Evolutionary conservation across 495 filamentous ascomycete species (phyloP).

Genomic region (Terfezia boudieri): DNA sequence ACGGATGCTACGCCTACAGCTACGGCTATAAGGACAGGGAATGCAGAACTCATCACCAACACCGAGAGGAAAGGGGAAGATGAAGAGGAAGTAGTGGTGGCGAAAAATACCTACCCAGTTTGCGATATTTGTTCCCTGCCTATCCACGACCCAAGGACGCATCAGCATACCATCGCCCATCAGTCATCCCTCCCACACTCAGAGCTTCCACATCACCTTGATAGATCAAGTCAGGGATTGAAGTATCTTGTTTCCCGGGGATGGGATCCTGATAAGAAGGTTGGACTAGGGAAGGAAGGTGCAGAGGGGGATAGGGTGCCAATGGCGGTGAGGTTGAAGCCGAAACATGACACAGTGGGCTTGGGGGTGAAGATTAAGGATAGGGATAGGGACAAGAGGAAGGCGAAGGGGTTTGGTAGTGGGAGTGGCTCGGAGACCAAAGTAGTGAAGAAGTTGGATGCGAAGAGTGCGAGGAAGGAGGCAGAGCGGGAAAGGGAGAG

Average conservation of each 20-base stretch:
- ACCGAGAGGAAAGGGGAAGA: no score
- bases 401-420: not conserved
- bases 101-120: no score
- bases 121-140: no score
- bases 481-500: constrained; percentile 23
- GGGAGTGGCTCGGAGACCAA: not conserved
- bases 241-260: constrained; percentile 51
- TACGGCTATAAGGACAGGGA: no score
- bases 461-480: constrained; percentile 12
- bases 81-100: no score
- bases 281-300: constrained; percentile 45
- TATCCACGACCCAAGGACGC: no score
- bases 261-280: constrained; percentile 65
- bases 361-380: constrained; percentile 19
- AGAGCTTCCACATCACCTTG: constrained; percentile 61
- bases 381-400: constrained; percentile 12
- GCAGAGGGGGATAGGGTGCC: constrained; percentile 52
- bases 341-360: constrained; percentile 30
- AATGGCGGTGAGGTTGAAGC: constrained; percentile 36
- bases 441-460: constrained; percentile 22
- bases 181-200: constrained; percentile 21
- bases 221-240: constrained; percentile 57
- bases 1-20: no score
- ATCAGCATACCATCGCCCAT: no score
- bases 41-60: no score